Base-by-base conservation (phyloP, 495 filamentous ascomycete genomes). In the Lophiostoma macrostomum region DNA sequence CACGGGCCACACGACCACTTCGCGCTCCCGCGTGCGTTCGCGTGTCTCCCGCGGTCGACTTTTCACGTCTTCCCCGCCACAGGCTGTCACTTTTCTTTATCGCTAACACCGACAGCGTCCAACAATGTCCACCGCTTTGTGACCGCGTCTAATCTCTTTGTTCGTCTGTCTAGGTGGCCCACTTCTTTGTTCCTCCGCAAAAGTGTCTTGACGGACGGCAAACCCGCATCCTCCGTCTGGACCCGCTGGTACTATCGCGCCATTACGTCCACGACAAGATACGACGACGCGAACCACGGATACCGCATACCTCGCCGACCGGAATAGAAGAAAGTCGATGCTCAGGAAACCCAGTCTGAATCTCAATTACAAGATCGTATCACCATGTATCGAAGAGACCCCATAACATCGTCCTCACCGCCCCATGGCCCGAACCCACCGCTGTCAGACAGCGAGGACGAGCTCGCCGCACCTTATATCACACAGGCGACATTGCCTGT, bases 361-460 rank as follows among this genome's bases (percentile, higher is more conserved):
- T n/a, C n/a, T n/a, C n/a, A n/a, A n/a, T n/a, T n/a, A n/a, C n/a
- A n/a, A n/a, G n/a, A n/a, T n/a, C n/a, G n/a, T n/a, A n/a, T n/a
- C 56, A 43, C 51, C 22, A 60, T 60, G 56, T 53, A 45, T 13
- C 47, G 41, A 13, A 39, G 42, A 36, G 35, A 54, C 16, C 46
- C 43, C 25, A 64, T 58, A 44, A 14, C 34, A 25, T 56, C 46
- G 30, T 60, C 51, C 12, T 52, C 53, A 23, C 37, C 56, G 23
- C 56, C 25, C 39, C 37, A 18, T 27, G 22, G 32, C 42, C 54
- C 39, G 23, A 42, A 11, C 11, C 6, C 8, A 4, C 29, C 37
- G 3, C 4, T 2, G 16, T 69, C 74, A 42, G 79, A 82, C 51
- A 76, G 72, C 49, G 78, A 73, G 19, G 80, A 81, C 41, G 80